A percentile compares a stretch with the other conserved stretches of the same genome.
These are phyloP conservation scores for Azolla pinnata DNA, from an alignment of 75 land plant species.

Conservation along the genomic window DNA sequence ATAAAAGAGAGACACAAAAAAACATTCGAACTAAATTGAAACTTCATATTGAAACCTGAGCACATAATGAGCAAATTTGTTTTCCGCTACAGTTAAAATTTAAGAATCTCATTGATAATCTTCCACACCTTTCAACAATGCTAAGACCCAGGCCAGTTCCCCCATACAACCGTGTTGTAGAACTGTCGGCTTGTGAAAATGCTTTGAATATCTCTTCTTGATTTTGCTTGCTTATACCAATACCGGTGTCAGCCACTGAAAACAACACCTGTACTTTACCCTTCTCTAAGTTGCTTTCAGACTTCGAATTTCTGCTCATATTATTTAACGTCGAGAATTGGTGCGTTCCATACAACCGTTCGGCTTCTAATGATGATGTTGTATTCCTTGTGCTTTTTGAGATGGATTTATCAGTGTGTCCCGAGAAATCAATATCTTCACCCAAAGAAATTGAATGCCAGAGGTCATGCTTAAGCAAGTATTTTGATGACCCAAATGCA, in stretches of 20 bases:
- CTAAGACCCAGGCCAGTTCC: slow-evolving; percentile 44
- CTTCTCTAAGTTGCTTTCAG: too few species aligned
- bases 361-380: not conserved
- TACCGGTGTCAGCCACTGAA: slow-evolving; percentile 31
- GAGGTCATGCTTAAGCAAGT: not conserved
- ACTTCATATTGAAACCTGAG: not conserved
- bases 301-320: slow-evolving; percentile 10
- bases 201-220: slow-evolving; percentile 41
- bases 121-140: slow-evolving; percentile 36
- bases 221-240: slow-evolving; percentile 38
- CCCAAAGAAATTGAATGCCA: not conserved
- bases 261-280: slow-evolving; percentile 21
- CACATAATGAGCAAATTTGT: not conserved
- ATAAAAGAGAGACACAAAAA: not conserved
- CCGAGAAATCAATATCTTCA: not conserved
- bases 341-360: not conserved
- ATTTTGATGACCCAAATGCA: not conserved
- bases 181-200: slow-evolving; percentile 41
- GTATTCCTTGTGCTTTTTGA: not conserved
- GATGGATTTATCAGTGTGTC: too few species aligned
- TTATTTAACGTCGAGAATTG: not conserved
- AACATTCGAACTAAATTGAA: not conserved
- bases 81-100: not conserved
- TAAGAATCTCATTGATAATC: not conserved
- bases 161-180: slow-evolving; percentile 39